Conservation (phyloP, 352 stramenopile genomes). For the Phytophthora gonapodyides region DNA sequence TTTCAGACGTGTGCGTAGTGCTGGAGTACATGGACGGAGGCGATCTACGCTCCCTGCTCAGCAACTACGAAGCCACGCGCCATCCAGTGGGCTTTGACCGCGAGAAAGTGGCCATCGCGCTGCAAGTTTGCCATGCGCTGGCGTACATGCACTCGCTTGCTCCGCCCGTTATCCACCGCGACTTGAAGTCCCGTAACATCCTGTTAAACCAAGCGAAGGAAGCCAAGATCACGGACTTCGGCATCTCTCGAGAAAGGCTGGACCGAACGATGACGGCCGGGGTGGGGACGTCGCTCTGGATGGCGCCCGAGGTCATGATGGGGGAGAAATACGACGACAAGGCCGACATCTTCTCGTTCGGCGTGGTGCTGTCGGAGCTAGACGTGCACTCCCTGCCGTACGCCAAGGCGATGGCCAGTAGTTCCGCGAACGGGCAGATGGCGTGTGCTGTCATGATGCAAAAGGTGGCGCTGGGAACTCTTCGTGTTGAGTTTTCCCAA, state of each 20-base stretch:
- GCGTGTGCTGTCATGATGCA: constrained; percentile 7
- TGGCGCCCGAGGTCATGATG: constrained; percentile 11
- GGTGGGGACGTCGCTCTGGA: constrained; percentile 1
- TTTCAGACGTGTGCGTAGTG: constrained; percentile 41
- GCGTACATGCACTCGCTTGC: constrained; percentile 40
- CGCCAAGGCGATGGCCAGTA: background rate
- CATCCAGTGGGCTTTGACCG: constrained; percentile 15
- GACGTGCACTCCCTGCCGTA: constrained; percentile 7
- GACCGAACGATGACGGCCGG: constrained; percentile 6
- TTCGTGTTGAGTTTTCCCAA: constrained; percentile 2
- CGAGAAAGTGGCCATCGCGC: constrained; percentile 11
- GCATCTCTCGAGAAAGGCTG: constrained; percentile 33
- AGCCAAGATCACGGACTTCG: constrained; percentile 61
- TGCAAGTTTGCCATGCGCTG: constrained; percentile 20
- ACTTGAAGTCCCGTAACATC: constrained; percentile 42
- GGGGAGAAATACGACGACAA: constrained; percentile 11
- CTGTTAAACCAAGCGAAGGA: constrained; percentile 28
- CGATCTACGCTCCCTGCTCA: constrained; percentile 43
- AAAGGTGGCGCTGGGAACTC: constrained; percentile 4
- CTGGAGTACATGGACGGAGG: constrained; percentile 55
- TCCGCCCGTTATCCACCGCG: constrained; percentile 30
- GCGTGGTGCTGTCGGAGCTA: constrained; percentile 11
- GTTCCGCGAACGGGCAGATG: background rate
- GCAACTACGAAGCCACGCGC: background rate
- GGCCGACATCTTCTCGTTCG: constrained; percentile 10